Conservation (phyloP, 116 monocot genomes). For the Phalaenopsis hybrid region DNA sequence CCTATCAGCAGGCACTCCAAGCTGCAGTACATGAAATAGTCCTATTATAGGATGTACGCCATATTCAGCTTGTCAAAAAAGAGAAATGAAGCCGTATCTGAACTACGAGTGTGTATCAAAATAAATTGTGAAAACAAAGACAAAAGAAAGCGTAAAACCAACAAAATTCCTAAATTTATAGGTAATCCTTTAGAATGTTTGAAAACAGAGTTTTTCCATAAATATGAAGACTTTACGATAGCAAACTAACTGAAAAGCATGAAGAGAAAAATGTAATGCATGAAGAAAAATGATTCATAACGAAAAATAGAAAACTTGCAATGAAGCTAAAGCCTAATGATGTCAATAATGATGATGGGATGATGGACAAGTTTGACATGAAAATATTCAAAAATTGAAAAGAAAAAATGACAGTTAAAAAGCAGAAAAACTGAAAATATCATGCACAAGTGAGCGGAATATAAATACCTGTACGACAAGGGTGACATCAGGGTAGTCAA, state of each 20-base stretch:
- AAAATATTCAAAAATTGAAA: background rate
- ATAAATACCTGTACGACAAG: conserved; percentile 82
- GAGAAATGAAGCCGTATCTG: background rate
- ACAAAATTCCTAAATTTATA: background rate
- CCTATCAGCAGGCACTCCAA: conserved; percentile 83
- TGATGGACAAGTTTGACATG: background rate
- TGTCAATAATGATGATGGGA: background rate
- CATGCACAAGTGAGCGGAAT: background rate
- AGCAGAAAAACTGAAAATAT: background rate
- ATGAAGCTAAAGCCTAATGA: conserved; percentile 1
- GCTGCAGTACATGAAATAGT: conserved; percentile 28
- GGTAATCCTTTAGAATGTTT: background rate
- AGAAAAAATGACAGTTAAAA: background rate
- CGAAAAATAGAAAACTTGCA: background rate
- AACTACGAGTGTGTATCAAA: background rate
- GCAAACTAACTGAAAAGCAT: background rate
- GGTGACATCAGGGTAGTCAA: conserved; percentile 96
- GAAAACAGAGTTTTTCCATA: background rate
- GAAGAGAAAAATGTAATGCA: background rate
- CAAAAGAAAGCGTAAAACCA: background rate
- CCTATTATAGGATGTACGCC: background rate
- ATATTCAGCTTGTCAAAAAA: background rate
- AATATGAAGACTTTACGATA: background rate
- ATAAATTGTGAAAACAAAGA: background rate
- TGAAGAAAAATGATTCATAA: background rate